phyloP scores from a whole-genome alignment of 305 asterid species.

The Rubia peregrina region DNA sequence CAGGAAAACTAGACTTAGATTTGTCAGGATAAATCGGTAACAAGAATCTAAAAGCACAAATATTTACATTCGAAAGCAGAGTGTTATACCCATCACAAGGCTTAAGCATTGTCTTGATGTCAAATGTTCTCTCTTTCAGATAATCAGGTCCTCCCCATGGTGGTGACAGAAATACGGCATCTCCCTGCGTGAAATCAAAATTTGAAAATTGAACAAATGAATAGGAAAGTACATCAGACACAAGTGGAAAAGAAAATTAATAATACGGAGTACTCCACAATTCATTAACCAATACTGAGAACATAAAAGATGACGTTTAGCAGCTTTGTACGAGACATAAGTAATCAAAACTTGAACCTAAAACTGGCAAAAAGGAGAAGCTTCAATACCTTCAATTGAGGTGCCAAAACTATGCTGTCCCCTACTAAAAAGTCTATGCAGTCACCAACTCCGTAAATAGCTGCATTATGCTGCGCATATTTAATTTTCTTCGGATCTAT shows the following conservation, averaged over 20 bases:
- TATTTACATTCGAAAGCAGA: slow-evolving; percentile 9
- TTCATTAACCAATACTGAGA: neutral
- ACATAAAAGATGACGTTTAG: neutral
- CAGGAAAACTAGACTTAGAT: neutral
- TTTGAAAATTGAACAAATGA: slow-evolving; percentile 7
- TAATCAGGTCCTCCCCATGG: slow-evolving; percentile 99
- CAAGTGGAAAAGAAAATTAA: neutral
- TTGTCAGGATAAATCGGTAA: slow-evolving; percentile 6
- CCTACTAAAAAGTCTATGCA: slow-evolving; percentile 71
- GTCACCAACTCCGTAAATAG: slow-evolving; percentile 66
- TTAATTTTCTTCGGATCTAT: slow-evolving; percentile 73
- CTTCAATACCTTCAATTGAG: slow-evolving; percentile 53
- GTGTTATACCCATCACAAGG: slow-evolving; percentile 78
- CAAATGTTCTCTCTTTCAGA: slow-evolving; percentile 57
- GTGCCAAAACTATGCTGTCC: slow-evolving; percentile 64
- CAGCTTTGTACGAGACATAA: neutral
- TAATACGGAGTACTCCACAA: neutral
- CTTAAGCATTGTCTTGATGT: slow-evolving; percentile 69
- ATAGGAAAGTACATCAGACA: neutral
- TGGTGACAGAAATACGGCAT: slow-evolving; percentile 82
- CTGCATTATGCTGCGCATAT: slow-evolving; percentile 71
- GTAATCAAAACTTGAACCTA: neutral
- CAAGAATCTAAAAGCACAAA: neutral
- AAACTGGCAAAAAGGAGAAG: neutral
- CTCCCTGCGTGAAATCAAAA: slow-evolving; percentile 45